Base-by-base conservation (phyloP, 345 rosid genomes). In the Trapa incisa region DNA sequence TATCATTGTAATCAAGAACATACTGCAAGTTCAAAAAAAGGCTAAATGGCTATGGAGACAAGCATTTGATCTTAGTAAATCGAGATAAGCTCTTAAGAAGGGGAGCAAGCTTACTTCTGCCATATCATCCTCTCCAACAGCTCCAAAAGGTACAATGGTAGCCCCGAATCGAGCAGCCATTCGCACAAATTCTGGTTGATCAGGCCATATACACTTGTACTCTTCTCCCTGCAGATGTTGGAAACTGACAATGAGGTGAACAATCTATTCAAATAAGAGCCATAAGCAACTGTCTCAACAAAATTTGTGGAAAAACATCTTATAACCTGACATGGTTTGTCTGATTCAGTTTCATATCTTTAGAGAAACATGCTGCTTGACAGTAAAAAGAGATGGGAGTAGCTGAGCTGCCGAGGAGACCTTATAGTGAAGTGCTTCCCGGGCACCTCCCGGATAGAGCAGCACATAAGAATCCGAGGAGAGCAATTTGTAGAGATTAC, bases 401-500 rank as follows among this genome's bases (percentile, higher is more conserved):
- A 33, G 1, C 29, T 8, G 29, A 22, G 29, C 29, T 22, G 29
- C 29, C 29, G 29, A 10, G 15, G 76, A 65, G 71, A 86, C 96
- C 93, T 86, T 87, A 70, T 76, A 39, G 78, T 89, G 98, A 42
- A 88, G 81, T 79, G 96, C 96, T 75, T 92, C 98, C 29, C 96
- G 81, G 65, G 80, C 81, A 67, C 98, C 87, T 0, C 96, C 96
- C 3, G 96, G 96, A 72, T 88, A 89, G 68, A 92, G 93, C 78
- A 89, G 87, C 48, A 88, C 85, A 66, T 86, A 85, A 17, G 93
- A 78, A 33, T 88, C 78, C 33, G 82, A 58, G 6, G 87, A 72
- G 48, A 89, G 78, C 58, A 87, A 83, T 75, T 77, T 92, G 85
- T 75, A 88, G 72, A 92, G 82, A 74, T 83, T 81, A 73, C 72